Percentiles rank a stretch among this genome's conserved stretches.
Conservation (phyloP, 1,139 yeast genomes). For the Scheffersomyces titani region DNA sequence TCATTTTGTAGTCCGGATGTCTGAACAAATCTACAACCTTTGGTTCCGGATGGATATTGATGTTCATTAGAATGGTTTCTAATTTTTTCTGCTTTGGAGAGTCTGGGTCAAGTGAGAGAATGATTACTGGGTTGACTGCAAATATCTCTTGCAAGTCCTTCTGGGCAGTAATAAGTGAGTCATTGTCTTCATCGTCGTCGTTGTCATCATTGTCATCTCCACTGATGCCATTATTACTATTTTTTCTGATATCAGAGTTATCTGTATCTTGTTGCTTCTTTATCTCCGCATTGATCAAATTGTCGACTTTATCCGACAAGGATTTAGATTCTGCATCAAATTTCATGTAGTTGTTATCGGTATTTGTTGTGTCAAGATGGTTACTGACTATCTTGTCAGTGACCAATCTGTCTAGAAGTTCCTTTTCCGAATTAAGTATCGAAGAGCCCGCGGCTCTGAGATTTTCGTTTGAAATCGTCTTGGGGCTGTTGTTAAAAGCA, state of each 20-base stretch:
- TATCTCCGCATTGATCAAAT: neutral
- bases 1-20: slow-evolving; percentile 31
- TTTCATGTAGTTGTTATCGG: neutral
- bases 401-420: neutral
- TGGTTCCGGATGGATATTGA: slow-evolving; percentile 35
- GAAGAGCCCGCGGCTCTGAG: neutral
- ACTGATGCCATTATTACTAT: neutral
- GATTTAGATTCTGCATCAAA: neutral
- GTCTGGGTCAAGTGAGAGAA: slow-evolving; percentile 19
- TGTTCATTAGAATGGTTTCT: slow-evolving; percentile 19
- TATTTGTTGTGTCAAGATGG: neutral
- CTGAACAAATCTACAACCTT: slow-evolving; percentile 28
- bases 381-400: slow-evolving; percentile 3
- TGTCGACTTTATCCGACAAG: neutral
- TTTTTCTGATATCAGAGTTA: neutral
- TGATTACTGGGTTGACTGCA: slow-evolving; percentile 27
- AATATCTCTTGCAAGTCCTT: slow-evolving; percentile 31
- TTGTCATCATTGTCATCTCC: slow-evolving; percentile 1
- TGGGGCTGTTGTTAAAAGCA: neutral
- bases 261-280: neutral
- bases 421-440: neutral
- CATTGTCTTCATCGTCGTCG: slow-evolving; percentile 3
- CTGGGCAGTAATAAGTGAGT: slow-evolving; percentile 11
- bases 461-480: neutral
- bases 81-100: slow-evolving; percentile 21